Evolutionary conservation across 495 filamentous ascomycete species (phyloP).

Genomic region (Penicillium pulvis): DNA sequence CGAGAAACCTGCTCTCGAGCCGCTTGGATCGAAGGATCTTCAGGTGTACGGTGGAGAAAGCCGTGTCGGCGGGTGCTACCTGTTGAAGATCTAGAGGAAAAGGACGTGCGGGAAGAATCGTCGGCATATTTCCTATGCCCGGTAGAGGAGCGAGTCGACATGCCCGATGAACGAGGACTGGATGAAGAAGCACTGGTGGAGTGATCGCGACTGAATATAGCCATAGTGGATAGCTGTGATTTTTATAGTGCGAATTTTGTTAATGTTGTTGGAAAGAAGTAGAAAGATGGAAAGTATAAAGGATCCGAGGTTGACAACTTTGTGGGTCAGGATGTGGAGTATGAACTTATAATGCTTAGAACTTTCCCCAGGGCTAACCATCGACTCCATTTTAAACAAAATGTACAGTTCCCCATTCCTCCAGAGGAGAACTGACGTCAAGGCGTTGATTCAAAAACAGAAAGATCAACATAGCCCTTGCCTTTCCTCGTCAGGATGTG

Average conservation of each 20-base stretch:
- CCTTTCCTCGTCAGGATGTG: not conserved
- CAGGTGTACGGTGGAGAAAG: constrained; percentile 48
- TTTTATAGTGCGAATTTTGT: not conserved
- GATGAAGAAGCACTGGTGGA: constrained; percentile 25
- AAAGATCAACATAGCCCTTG: not conserved
- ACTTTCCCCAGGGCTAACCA: not conserved
- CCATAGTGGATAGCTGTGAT: not conserved
- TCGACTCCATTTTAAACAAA: not conserved
- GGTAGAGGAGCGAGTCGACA: constrained; percentile 11
- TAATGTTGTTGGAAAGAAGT: not conserved
- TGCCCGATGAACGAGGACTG: constrained; percentile 16
- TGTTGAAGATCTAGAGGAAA: constrained; percentile 17
- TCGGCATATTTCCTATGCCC: constrained; percentile 15
- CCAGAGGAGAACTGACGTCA: not conserved
- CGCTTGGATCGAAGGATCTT: constrained; percentile 60
- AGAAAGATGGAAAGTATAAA: not conserved
- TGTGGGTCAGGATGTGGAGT: not conserved
- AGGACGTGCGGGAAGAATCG: constrained; percentile 16
- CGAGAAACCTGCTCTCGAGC: constrained; percentile 59
- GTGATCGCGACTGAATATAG: constrained; percentile 33
- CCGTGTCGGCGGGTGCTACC: constrained; percentile 40
- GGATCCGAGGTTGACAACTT: not conserved
- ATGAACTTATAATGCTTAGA: not conserved
- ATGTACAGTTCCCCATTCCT: not conserved
- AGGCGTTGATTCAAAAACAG: not conserved